phyloP scores from a whole-genome alignment of 768 basidiomycete species.

The Amanita muscaria region DNA sequence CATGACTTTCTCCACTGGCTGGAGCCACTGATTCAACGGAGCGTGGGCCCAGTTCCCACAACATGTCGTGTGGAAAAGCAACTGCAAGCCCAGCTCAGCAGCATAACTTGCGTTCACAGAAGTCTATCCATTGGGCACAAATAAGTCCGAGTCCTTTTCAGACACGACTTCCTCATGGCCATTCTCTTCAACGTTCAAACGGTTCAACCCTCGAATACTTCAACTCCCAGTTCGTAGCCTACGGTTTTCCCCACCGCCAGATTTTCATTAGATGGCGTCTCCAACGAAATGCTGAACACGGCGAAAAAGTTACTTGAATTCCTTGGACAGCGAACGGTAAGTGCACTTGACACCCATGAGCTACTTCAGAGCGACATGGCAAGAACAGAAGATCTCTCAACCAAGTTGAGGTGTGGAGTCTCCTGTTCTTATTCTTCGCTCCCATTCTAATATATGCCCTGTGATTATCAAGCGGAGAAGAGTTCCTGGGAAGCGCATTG shows the following conservation, averaged over 20 bases:
- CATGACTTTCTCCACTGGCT: too few species aligned
- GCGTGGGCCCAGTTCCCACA: too few species aligned
- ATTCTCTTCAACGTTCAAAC: conserved; percentile 36
- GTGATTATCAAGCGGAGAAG: conserved; percentile 68
- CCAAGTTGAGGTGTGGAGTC: too few species aligned
- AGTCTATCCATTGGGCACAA: conserved; percentile 46
- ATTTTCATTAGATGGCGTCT: conserved; percentile 62
- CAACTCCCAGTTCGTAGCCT: conserved; percentile 74
- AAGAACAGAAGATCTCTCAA: conserved; percentile 65
- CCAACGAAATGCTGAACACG: conserved; percentile 47
- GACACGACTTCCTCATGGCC: conserved; percentile 35
- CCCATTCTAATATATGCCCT: too few species aligned
- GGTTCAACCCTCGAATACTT: conserved; percentile 64
- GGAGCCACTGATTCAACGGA: too few species aligned
- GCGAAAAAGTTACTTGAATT: conserved; percentile 71
- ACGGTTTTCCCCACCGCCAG: conserved; percentile 64
- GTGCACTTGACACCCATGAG: conserved; percentile 20
- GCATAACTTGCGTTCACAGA: too few species aligned
- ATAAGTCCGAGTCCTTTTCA: conserved; percentile 31
- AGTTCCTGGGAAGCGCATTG: conserved; percentile 68
- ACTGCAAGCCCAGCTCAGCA: too few species aligned
- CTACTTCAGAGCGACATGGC: conserved; percentile 56
- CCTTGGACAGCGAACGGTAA: conserved; percentile 69
- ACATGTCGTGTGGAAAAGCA: too few species aligned
- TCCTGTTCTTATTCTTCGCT: too few species aligned